phyloP scores from a whole-genome alignment of 371 early-diverging fungal genomes.

The Sporodiniella umbellata region DNA sequence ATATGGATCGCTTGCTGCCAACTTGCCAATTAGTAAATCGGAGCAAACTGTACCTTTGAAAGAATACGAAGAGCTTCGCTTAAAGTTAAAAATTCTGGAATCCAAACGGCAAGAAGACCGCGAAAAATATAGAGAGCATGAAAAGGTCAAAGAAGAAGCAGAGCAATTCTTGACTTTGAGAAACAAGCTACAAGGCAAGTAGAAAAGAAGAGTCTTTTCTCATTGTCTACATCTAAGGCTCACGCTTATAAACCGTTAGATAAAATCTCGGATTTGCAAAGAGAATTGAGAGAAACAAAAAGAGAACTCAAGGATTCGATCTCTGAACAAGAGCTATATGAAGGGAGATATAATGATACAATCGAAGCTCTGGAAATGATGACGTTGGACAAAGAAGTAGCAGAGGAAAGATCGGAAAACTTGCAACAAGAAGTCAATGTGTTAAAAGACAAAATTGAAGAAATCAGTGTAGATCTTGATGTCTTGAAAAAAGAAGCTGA shows the following conservation, averaged over 20 bases:
- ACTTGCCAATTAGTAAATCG: conserved; percentile 39
- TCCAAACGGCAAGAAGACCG: conserved; percentile 80
- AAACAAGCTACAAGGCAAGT: conserved; percentile 62
- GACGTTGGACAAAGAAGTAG: conserved; percentile 89
- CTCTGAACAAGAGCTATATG: conserved; percentile 62
- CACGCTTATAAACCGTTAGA: conserved; percentile 10
- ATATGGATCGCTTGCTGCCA: conserved; percentile 35
- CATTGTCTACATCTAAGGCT: not conserved
- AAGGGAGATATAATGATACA: conserved; percentile 67
- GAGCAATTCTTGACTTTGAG: conserved; percentile 67
- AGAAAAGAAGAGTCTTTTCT: too few relatives aligned
- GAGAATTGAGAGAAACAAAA: conserved; percentile 65
- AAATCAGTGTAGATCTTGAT: conserved; percentile 69
- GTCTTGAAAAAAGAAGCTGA: conserved; percentile 66
- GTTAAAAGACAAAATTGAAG: conserved; percentile 83
- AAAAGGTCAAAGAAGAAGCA: conserved; percentile 70
- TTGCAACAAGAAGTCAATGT: conserved; percentile 70
- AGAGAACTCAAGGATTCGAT: conserved; percentile 54
- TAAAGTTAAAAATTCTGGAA: conserved; percentile 77
- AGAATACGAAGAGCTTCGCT: conserved; percentile 79
- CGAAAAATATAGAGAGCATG: conserved; percentile 69
- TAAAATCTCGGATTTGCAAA: conserved; percentile 70
- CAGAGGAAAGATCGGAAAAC: conserved; percentile 82
- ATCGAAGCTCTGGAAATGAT: conserved; percentile 81
- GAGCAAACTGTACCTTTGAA: conserved; percentile 56